Evolutionary conservation across 768 basidiomycete genomes (phyloP).

Genomic region (Infundibulicybe gibba): DNA sequence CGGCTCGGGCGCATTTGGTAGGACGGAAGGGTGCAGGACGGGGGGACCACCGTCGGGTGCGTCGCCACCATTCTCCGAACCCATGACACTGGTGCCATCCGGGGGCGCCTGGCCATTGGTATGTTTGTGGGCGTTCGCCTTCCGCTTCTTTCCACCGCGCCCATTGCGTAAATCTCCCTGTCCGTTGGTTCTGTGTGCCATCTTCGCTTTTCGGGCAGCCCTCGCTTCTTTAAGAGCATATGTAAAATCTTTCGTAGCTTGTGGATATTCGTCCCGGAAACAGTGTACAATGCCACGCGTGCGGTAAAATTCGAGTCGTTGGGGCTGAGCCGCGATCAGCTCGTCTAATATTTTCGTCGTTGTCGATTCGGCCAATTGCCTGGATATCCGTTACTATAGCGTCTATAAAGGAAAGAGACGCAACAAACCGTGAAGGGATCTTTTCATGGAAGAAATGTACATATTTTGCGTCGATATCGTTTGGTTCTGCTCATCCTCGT

Average conservation of each 20-base stretch:
- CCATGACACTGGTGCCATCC: constrained; percentile 54
- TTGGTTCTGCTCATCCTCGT: constrained; percentile 49
- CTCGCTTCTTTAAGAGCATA: constrained; percentile 77
- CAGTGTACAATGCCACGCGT: constrained; percentile 90
- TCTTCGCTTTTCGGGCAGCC: constrained; percentile 60
- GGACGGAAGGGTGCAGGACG: constrained; percentile 66
- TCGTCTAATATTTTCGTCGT: constrained; percentile 76
- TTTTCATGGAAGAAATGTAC: constrained; percentile 95
- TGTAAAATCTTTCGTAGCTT: constrained; percentile 79
- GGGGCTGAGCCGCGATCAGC: constrained; percentile 69
- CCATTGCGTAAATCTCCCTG: constrained; percentile 25
- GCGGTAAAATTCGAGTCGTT: constrained; percentile 81
- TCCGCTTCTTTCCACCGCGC: constrained; percentile 42
- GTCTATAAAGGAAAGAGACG: constrained; percentile 6
- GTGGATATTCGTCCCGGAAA: constrained; percentile 78
- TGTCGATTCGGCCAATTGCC: constrained; percentile 84
- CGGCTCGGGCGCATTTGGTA: constrained; percentile 80
- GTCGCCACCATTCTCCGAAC: constrained; percentile 37
- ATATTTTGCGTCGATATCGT: constrained; percentile 77
- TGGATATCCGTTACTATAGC: constrained; percentile 17
- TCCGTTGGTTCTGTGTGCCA: constrained; percentile 42
- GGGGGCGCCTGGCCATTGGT: constrained; percentile 57
- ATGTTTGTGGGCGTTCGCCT: constrained; percentile 37
- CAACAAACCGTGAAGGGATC: constrained; percentile 79
- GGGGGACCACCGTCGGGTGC: constrained; percentile 49